These are phyloP conservation scores for Heritiera littoralis DNA, from an alignment of 345 rosid species.

Conservation along the genomic window DNA sequence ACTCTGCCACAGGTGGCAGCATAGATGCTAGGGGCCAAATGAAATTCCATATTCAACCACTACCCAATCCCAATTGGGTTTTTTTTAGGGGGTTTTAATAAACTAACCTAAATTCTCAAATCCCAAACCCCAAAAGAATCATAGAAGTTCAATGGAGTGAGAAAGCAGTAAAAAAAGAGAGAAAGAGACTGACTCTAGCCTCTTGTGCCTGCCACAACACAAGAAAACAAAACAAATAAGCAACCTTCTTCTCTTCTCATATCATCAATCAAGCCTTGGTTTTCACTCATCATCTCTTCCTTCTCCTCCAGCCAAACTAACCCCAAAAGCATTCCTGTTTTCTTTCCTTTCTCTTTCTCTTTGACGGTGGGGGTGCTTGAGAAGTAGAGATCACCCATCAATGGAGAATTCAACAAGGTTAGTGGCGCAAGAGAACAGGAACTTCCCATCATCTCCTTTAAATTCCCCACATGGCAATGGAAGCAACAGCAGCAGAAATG, in stretches of 20 bases:
- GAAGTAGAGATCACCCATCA: slow-evolving; percentile 17
- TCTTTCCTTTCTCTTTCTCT: slow-evolving; percentile 8
- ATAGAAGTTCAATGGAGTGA: not conserved
- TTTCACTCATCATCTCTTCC: slow-evolving; percentile 39
- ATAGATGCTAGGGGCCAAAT: slow-evolving; percentile 36
- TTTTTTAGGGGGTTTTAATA: not conserved
- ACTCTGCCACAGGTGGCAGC: slow-evolving; percentile 21
- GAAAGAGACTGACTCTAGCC: not conserved
- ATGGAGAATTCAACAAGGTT: slow-evolving; percentile 58
- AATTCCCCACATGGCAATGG: slow-evolving; percentile 52
- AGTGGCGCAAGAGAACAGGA: slow-evolving; percentile 42
- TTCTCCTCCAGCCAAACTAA: slow-evolving; percentile 36
- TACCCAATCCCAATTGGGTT: slow-evolving; percentile 1
- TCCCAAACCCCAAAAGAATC: not conserved
- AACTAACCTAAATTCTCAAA: not conserved
- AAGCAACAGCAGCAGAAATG: slow-evolving; percentile 39
- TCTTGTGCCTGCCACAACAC: slow-evolving; percentile 27
- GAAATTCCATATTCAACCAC: slow-evolving; percentile 32
- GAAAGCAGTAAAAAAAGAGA: not conserved
- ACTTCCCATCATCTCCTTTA: slow-evolving; percentile 44
- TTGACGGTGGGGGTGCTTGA: not conserved
- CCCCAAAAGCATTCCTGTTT: not conserved
- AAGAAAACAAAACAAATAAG: slow-evolving; percentile 32
- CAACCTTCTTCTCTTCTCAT: slow-evolving; percentile 1
- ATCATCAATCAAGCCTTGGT: slow-evolving; percentile 34